A percentile compares a stretch with the other conserved stretches of the same genome.
These are phyloP conservation scores for Xylaria castorea DNA, from an alignment of 495 filamentous ascomycete genomes.

Conservation along the genomic window DNA sequence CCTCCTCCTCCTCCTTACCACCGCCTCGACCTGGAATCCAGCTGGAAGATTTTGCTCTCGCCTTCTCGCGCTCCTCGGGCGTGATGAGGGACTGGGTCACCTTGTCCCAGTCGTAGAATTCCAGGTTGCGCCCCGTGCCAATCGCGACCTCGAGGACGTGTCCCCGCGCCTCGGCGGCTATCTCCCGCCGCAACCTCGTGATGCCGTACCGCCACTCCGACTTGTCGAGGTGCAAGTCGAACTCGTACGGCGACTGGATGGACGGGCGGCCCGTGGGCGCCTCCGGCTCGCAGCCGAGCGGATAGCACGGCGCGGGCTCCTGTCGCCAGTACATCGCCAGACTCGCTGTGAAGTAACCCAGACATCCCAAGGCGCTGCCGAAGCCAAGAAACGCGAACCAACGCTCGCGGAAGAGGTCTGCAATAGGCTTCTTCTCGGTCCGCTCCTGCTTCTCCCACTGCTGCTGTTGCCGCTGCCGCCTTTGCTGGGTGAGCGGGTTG, in stretches of 20 bases:
- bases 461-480: constrained; percentile 21
- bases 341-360: constrained; percentile 41
- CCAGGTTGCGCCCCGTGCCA: constrained; percentile 87
- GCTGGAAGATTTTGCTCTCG: constrained; percentile 11
- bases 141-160: constrained; percentile 89
- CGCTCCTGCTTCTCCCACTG: constrained; percentile 11
- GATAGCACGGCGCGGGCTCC: constrained; percentile 32
- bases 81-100: constrained; percentile 33
- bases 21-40: constrained; percentile 9
- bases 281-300: constrained; percentile 37
- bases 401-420: constrained; percentile 32
- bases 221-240: constrained; percentile 68
- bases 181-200: constrained; percentile 62
- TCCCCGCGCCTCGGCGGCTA: constrained; percentile 69
- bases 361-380: constrained; percentile 35
- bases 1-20: constrained; percentile 16
- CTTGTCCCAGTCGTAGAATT: constrained; percentile 68
- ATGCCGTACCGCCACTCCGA: constrained; percentile 73
- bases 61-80: constrained; percentile 24
- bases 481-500: not conserved
- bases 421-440: constrained; percentile 28
- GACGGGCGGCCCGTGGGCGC: constrained; percentile 39
- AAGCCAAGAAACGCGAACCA: constrained; percentile 42
- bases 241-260: constrained; percentile 56
- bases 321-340: constrained; percentile 34